Percentiles rank a stretch among this genome's conserved stretches.
Conservation (phyloP, 352 stramenopile genomes). For the Sclerospora graminicola region DNA sequence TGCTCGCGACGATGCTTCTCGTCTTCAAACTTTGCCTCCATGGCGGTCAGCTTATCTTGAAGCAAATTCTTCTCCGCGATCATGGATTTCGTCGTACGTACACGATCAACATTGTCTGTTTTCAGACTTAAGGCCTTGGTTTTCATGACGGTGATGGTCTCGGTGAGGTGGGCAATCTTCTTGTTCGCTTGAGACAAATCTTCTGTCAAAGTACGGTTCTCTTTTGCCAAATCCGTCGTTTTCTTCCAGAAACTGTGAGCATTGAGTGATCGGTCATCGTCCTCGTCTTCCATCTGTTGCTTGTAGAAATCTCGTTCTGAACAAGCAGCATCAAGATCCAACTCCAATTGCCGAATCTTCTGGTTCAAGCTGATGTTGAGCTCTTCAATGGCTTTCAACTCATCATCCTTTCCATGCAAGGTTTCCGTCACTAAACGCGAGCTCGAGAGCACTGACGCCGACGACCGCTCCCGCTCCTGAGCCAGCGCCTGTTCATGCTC, state of each 20-base stretch:
- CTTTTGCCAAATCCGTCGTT: constrained; percentile 73
- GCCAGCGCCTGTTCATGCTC: constrained; percentile 60
- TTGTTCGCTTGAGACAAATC: constrained; percentile 56
- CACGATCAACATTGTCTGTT: constrained; percentile 40
- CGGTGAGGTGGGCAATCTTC: constrained; percentile 51
- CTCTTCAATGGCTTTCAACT: constrained; percentile 61
- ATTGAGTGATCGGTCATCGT: constrained; percentile 58
- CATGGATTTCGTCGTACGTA: constrained; percentile 50
- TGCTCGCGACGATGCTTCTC: constrained; percentile 74
- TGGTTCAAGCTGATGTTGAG: constrained; percentile 44
- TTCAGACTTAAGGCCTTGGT: constrained; percentile 38
- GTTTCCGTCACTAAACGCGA: constrained; percentile 62
- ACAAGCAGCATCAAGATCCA: constrained; percentile 52
- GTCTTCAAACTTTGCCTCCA: constrained; percentile 69
- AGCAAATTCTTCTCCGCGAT: constrained; percentile 68
- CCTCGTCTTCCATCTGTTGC: constrained; percentile 57
- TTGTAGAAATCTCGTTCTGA: constrained; percentile 66
- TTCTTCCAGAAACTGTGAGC: constrained; percentile 80
- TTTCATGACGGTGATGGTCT: constrained; percentile 54
- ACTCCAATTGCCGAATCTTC: constrained; percentile 61
- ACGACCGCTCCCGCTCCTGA: constrained; percentile 54
- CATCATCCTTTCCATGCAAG: constrained; percentile 66
- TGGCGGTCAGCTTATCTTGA: constrained; percentile 45
- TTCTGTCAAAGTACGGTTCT: constrained; percentile 66
- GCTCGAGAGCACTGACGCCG: constrained; percentile 50